Conservation (phyloP, 2,329 filamentous ascomycete genomes). For the Colletotrichum australisinense region DNA sequence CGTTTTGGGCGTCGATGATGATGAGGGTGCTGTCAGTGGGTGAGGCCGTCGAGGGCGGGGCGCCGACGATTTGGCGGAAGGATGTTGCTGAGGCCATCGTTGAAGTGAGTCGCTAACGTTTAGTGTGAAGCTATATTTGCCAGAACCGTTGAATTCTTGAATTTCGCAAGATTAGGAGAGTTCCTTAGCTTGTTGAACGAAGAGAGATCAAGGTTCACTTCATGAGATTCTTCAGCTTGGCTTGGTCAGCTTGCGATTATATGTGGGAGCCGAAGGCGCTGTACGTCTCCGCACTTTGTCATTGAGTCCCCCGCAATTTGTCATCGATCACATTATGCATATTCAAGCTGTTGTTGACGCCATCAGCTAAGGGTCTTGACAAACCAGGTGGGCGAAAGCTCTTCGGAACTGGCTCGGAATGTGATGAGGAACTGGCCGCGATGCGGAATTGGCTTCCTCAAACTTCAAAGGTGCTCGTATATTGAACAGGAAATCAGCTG, state of each 20-base stretch:
- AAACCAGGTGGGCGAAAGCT: not conserved
- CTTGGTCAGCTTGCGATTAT: not conserved
- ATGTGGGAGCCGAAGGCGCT: not conserved
- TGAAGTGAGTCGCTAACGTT: constrained; percentile 23
- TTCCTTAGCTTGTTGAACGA: too few relatives aligned
- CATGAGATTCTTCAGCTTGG: not conserved
- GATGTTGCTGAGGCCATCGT: constrained; percentile 38
- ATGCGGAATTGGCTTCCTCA: too few relatives aligned
- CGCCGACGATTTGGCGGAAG: constrained; percentile 64
- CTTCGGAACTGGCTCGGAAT: not conserved
- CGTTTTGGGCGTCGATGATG: constrained; percentile 79
- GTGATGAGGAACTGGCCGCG: not conserved
- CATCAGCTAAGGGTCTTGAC: not conserved
- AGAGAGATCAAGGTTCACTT: not conserved
- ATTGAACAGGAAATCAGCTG: too few relatives aligned
- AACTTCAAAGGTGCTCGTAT: too few relatives aligned
- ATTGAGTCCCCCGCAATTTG: constrained; percentile 28
- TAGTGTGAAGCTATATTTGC: too few relatives aligned
- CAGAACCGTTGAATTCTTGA: too few relatives aligned
- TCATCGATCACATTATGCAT: constrained; percentile 24
- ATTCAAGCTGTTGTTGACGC: not conserved
- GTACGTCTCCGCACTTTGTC: constrained; percentile 11
- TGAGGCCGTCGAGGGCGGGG: constrained; percentile 65
- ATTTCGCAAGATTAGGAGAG: too few relatives aligned
- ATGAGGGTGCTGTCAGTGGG: constrained; percentile 69